Base-by-base conservation (phyloP, 1,139 yeast genomes). In the Debaryomyces coudertii region DNA sequence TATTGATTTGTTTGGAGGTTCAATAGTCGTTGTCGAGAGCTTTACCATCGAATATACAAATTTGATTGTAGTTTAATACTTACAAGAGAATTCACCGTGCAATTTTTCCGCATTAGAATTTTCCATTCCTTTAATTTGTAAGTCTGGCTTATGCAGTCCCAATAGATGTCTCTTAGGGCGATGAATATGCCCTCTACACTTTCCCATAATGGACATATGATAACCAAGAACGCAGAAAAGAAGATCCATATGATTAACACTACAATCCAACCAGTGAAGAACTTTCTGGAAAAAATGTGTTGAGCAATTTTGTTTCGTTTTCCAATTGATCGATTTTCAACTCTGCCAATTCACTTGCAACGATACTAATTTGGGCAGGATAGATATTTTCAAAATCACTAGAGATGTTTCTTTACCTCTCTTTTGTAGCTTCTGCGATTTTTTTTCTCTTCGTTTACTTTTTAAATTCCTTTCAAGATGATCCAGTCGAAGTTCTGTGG, bases 201-300 rank as follows among this genome's bases (percentile, higher is more conserved):
- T 63, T 86, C 88, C 72, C 77, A 78, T 23, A 85, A 50, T 18
- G 93, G 93, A 48, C 75, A 81, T 14, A 85, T 36, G 28, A 82
- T 73, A 25, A 85, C 89, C 52, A 79, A 69, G 53, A 76, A 70
- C 0, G 79, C 77, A 33, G 83, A 74, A 56, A 76, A 71, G 66
- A 83, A 82, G 40, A 85, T 71, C 93, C 93, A 85, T 50, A 85
- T 80, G 46, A 86, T 80, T 53, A 85, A 80, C 35, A 88, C 92
- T 43, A 76, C 79, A 46, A 88, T 77, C 95, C 95, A 88, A 45
- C 95, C 95, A 7, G 90, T 85, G 65, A 88, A 88, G 67, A 87
- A 87, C 46, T 63, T 65, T 64, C 78, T 82, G 44, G 88, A 80
- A 66, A 88, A 88, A 42, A 88, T 72, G 61, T 88, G 88, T 61